Evolutionary conservation across 2,329 filamentous ascomycete species (phyloP), one percentile per base, ranked within the genome.

Genomic region (Aspergillus novoparasiticus): DNA sequence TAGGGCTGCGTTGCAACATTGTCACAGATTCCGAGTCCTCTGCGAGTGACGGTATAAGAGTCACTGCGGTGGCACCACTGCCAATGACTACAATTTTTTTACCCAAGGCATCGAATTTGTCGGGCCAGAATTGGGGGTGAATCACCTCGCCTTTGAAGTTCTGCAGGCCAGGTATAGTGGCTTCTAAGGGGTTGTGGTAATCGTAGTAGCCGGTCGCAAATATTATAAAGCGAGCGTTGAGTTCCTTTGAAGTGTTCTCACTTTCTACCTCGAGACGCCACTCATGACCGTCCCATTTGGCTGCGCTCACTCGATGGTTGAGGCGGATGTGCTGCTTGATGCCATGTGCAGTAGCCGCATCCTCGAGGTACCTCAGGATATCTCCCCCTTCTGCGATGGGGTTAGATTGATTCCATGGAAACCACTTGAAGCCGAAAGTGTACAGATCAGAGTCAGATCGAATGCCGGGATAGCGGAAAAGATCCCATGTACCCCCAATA

Each of bases 1-100:
- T 85, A 0, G 92, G 92, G 34, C 87, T 92, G 57, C 92, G 86
- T 76, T 95, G 92, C 3, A 95, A 82, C 85, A 94, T 91, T 1
- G 90, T 93, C 14, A 92, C 39, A 8, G 87, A 19, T 85, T 82
- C 4, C 76, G 78, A 5, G 89, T 90, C 30, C 83, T 89, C 79
- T 0, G 87, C 86, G 26, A 95, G 78, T 50, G 81, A 84, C 0
- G 92, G 92, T 3, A 95, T 72, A 0, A 96, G 82, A 0, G 91
- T 94, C 45, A 94, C 79, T 10, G 91, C 89, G 0, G 92, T 95
- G 1, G 92, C 91, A 6, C 92, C 92, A 16, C 86, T 90, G 14
- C 91, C 91, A 64, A 94, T 86, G 60, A 94, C 80, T 51, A 91
- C 83, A 23, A 94, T 82, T 34, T 85, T 84, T 75, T 93, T 91